phyloP scores from a whole-genome alignment of 2,329 filamentous ascomycete species.

The Venturia aucupariae region DNA sequence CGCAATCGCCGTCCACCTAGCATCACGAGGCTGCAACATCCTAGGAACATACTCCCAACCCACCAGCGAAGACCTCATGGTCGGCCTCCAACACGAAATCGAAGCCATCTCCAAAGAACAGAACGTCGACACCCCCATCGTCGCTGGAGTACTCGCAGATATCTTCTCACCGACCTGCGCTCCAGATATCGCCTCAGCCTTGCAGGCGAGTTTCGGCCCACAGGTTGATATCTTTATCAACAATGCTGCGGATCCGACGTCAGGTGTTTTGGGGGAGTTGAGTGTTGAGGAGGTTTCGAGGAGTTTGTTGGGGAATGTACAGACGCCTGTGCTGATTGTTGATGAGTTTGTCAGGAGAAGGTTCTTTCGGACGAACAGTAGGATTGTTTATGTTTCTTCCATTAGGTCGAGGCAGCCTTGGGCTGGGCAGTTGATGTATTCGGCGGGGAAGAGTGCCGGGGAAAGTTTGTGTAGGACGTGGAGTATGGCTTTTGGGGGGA shows the following conservation, averaged over 20 bases:
- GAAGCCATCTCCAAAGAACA: conserved; percentile 17
- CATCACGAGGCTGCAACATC: conserved; percentile 24
- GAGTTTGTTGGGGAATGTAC: conserved; percentile 28
- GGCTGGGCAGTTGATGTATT: conserved; percentile 28
- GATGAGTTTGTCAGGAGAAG: conserved; percentile 26
- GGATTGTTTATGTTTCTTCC: conserved; percentile 30
- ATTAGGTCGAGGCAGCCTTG: conserved; percentile 27
- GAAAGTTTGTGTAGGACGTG: conserved; percentile 31
- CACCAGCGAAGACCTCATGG: conserved; percentile 18
- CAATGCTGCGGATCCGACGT: conserved; percentile 25
- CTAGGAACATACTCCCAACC: conserved; percentile 26
- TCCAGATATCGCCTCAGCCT: conserved; percentile 21
- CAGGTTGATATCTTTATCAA: conserved; percentile 29
- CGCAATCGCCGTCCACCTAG: conserved; percentile 26
- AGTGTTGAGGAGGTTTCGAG: conserved; percentile 22
- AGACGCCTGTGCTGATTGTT: conserved; percentile 29
- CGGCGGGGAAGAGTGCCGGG: conserved; percentile 27
- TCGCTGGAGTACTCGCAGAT: conserved; percentile 25
- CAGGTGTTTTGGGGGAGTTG: conserved; percentile 24
- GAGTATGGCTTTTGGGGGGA: conserved; percentile 29
- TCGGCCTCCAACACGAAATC: conserved; percentile 20
- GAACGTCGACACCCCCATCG: conserved; percentile 15
- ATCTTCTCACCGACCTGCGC: conserved; percentile 24
- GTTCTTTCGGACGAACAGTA: conserved; percentile 26
- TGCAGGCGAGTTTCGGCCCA: conserved; percentile 20